Evolutionary conservation across 441 rosid genomes (phyloP), one percentile per base, ranked within the genome.

Genomic region (Erysimum cheiri): DNA sequence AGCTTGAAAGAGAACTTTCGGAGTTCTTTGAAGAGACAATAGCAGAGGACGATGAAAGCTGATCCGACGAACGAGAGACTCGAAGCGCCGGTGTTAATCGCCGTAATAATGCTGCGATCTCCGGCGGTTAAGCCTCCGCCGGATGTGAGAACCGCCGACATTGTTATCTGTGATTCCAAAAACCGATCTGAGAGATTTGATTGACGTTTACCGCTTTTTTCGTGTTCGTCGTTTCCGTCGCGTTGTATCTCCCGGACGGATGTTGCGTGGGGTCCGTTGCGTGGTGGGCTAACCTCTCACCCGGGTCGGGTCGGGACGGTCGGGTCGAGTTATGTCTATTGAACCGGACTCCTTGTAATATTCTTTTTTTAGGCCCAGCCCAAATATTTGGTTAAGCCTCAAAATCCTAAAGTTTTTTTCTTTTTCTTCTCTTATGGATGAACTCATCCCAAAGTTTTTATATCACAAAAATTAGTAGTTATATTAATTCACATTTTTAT

Each of bases 1-100:
- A 94, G 98, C 88, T 94, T 94, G 87, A 91, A 91, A 77, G 97
- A 94, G 89, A 91, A 88, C 72, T 94, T 94, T 81, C 94, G 91
- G 39, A 91, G 96, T 71, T 94, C 92, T 70, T 86, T 87, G 88
- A 89, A 90, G 82, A 94, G 93, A 28, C 81, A 73, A 73, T 94
- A 94, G 79, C 97, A 94, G 32, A 86, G 85, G 2, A 94, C 97
- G 8, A 94, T 94, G 83, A 94, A 94, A 33, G 90, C 77, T 14
- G 97, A 94, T 13, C 97, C 97, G 17, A 91, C 76, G 29, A 94
- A 86, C 1, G 99, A 94, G 36, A 94, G 84, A 79, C 86, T 87
- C 2, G 97, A 87, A 4, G 96, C 97, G 44, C 89, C 84, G 14
- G 86, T 82, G 69, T 84, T 89, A 8, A 88, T 83, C n/a, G 87